Evolutionary conservation across 805 yeast genomes (phyloP).

Genomic region (Wickerhamomyces sydowiorum): DNA sequence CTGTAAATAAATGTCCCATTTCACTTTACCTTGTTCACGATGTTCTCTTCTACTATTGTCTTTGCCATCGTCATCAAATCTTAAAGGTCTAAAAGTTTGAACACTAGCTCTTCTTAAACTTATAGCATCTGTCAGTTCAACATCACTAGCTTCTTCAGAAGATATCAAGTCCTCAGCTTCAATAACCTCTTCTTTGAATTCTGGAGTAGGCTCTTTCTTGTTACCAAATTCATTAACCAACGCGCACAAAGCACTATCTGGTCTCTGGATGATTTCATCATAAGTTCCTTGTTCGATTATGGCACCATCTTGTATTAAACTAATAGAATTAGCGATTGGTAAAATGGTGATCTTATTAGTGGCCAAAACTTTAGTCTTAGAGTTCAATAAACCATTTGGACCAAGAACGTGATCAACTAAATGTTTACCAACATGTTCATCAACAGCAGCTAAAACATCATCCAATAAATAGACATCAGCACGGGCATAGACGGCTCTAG

Average conservation of each 20-base stretch:
- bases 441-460: constrained; percentile 94
- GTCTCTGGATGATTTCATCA: constrained; percentile 40
- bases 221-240: constrained; percentile 62
- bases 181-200: constrained; percentile 14
- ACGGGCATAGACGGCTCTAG: constrained; percentile 92
- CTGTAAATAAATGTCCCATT: constrained; percentile 75
- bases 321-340: constrained; percentile 63
- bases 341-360: constrained; percentile 84
- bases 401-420: constrained; percentile 80
- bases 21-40: constrained; percentile 89
- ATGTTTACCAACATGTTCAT: constrained; percentile 92
- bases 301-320: constrained; percentile 65
- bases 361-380: constrained; percentile 74
- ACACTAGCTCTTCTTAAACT: constrained; percentile 62
- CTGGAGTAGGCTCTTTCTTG: constrained; percentile 23
- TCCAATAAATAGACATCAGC: constrained; percentile 89
- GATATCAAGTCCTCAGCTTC: constrained; percentile 26
- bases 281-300: constrained; percentile 63
- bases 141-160: constrained; percentile 17
- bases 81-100: constrained; percentile 34
- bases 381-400: constrained; percentile 64
- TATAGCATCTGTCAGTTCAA: constrained; percentile 24
- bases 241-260: constrained; percentile 43
- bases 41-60: constrained; percentile 52
- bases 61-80: constrained; percentile 28